phyloP scores from a whole-genome alignment of 805 yeast genomes.

The Groenewaldozyma salmanticensis region DNA sequence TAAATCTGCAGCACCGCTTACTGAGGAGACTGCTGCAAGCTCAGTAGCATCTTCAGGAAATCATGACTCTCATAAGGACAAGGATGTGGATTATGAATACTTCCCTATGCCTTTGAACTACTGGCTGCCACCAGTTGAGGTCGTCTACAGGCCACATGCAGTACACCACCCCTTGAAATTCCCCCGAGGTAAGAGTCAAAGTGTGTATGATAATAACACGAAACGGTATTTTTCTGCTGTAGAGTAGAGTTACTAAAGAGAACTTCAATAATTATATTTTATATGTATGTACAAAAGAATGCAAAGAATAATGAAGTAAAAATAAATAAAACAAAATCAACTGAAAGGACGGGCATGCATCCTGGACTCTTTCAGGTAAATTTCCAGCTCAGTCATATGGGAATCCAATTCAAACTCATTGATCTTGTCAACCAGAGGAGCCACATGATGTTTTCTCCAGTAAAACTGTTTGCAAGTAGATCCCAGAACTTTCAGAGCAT shows the following conservation, averaged over 20 bases:
- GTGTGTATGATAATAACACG: constrained; percentile 7
- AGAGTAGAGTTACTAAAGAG: constrained; percentile 11
- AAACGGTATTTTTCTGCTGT: constrained; percentile 18
- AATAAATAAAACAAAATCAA: no score
- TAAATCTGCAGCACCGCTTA: constrained; percentile 3
- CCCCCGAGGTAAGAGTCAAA: constrained; percentile 12
- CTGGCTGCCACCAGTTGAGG: constrained; percentile 46
- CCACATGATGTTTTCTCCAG: constrained; percentile 43
- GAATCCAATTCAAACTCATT: constrained; percentile 36
- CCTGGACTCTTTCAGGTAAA: neutral
- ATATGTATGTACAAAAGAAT: no score
- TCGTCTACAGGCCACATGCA: constrained; percentile 46
- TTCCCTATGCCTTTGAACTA: constrained; percentile 43
- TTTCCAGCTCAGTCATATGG: constrained; percentile 5
- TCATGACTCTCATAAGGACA: constrained; percentile 5
- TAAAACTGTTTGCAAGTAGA: constrained; percentile 59
- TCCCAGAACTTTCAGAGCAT: constrained; percentile 59
- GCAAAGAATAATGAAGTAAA: neutral
- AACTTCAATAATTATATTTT: no score
- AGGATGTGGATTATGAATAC: constrained; percentile 33
- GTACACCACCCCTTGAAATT: constrained; percentile 34
- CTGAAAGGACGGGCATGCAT: neutral
- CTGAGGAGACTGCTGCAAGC: constrained; percentile 5
- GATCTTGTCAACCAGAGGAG: constrained; percentile 32
- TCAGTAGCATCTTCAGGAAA: constrained; percentile 3